phyloP scores from a whole-genome alignment of 2,329 filamentous ascomycete species.

The Lanzia echinophila region DNA sequence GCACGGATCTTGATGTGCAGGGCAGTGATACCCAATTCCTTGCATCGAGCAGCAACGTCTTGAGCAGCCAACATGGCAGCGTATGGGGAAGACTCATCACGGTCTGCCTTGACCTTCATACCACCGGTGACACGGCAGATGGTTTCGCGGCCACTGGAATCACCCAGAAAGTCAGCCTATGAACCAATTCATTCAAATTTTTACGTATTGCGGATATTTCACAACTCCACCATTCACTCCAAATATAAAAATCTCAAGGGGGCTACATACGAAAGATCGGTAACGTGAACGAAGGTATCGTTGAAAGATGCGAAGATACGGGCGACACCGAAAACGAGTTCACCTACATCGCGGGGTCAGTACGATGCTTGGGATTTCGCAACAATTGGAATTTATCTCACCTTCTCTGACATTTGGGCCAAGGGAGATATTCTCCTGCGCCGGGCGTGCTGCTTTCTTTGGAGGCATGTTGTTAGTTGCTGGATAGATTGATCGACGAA shows the following conservation, averaged over 20 bases:
- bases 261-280: slow-evolving; percentile 81
- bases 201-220: slow-evolving; percentile 1
- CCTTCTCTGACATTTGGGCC: slow-evolving; percentile 96
- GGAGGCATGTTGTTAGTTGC: slow-evolving; percentile 82
- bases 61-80: slow-evolving; percentile 99
- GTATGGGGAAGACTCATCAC: slow-evolving; percentile 99
- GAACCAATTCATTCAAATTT: slow-evolving; percentile 29
- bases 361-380: background rate
- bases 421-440: slow-evolving; percentile 96
- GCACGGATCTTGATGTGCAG: slow-evolving; percentile 99
- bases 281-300: slow-evolving; percentile 84
- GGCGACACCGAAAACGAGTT: slow-evolving; percentile 73
- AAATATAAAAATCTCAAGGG: slow-evolving; percentile 14
- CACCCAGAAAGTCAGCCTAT: slow-evolving; percentile 60
- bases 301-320: slow-evolving; percentile 73
- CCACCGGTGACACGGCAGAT: slow-evolving; percentile 99
- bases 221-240: slow-evolving; percentile 15
- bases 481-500: slow-evolving; percentile 25
- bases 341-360: slow-evolving; percentile 40
- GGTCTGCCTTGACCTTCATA: slow-evolving; percentile 99
- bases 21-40: slow-evolving; percentile 81
- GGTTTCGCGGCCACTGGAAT: slow-evolving; percentile 95
- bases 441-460: slow-evolving; percentile 79
- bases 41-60: slow-evolving; percentile 89
- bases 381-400: slow-evolving; percentile 37